Base-by-base conservation (phyloP, 169 alveolate species). In the Eimeria praecox region DNA sequence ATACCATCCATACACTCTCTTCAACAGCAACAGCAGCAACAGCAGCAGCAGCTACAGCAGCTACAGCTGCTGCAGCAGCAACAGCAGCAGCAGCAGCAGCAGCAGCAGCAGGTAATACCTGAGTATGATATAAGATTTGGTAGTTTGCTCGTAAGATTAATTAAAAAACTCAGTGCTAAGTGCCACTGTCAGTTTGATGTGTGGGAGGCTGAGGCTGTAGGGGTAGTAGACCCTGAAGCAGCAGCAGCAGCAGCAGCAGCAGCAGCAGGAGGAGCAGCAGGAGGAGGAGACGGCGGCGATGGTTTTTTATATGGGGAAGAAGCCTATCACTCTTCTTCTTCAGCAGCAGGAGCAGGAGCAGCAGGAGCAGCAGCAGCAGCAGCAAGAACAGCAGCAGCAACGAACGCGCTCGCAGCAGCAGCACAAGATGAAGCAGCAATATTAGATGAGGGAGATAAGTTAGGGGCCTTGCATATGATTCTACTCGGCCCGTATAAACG, bases 171-270 rank as follows among this genome's bases (percentile, higher is more conserved):
- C 42, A 94, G 96, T 49, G 95, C 96, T 1, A 94, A 94, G 38
- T 94, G 96, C 52, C 94, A 86, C 56, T 94, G 96, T 62, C 96
- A 94, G 73, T 94, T 94, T 73, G 96, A 94, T 56, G 96, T 94
- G n/a, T 94, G 96, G 96, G 96, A 94, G 71, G 96, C 92, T 35
- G 96, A 94, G 62, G 96, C 96, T 27, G 90, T 90, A 71, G 95
- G 95, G 30, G 77, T 90, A 5, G 95, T 49, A 14, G 56, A 49
- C 12, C 56, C 56, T 12, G 56, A 49, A 49, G 33, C 44, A 14
- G 56, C 56, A 49, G 56, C 56, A 49, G 86, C 86, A 38, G 86
- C 86, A 40, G n/a, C 86, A 30, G 86, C 52, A 20, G 86, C 86
- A 40, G 86, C 86, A 30, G 52, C 49, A 49, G 56, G 20, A 49